A percentile compares a stretch with the other conserved stretches of the same genome.
Conservation (phyloP, 805 yeast genomes). For the Teunomyces pallodes region DNA sequence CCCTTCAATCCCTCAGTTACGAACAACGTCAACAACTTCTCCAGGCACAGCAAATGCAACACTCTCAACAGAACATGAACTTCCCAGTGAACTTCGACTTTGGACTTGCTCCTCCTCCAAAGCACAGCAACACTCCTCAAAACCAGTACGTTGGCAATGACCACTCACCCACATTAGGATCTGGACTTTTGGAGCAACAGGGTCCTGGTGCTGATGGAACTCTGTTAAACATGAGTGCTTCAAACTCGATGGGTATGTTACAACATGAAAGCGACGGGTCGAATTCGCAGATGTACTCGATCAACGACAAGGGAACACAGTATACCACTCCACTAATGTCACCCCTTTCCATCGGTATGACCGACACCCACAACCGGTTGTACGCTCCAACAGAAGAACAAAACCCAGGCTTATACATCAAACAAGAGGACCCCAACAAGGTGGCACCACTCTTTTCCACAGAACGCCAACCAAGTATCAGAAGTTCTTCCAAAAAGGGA, state of each 20-base stretch:
- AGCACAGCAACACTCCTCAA: background rate
- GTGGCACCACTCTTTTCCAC: background rate
- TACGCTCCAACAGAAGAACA: conserved; percentile 20
- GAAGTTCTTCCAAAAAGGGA: conserved; percentile 10
- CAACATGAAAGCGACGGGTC: background rate
- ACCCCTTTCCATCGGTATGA: conserved; percentile 2
- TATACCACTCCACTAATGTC: conserved; percentile 2
- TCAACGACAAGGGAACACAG: background rate
- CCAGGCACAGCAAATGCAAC: conserved; percentile 3
- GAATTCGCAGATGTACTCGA: background rate
- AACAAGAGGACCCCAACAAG: conserved; percentile 10
- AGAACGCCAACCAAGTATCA: background rate
- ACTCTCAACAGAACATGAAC: conserved; percentile 1
- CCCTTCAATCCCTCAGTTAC: background rate
- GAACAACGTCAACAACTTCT: conserved; percentile 4
- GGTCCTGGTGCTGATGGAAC: background rate
- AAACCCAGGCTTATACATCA: conserved; percentile 17
- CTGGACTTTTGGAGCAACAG: background rate
- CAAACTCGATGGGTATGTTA: conserved; percentile 1
- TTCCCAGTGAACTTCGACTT: conserved; percentile 26
- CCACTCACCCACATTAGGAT: background rate
- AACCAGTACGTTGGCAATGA: background rate
- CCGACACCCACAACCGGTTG: conserved; percentile 8
- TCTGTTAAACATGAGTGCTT: conserved; percentile 2
- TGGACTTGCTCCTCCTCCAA: conserved; percentile 10